Evolutionary conservation across 2,329 filamentous ascomycete species (phyloP), one percentile per base, ranked within the genome.

Genomic region (Colletotrichum eleusines): DNA sequence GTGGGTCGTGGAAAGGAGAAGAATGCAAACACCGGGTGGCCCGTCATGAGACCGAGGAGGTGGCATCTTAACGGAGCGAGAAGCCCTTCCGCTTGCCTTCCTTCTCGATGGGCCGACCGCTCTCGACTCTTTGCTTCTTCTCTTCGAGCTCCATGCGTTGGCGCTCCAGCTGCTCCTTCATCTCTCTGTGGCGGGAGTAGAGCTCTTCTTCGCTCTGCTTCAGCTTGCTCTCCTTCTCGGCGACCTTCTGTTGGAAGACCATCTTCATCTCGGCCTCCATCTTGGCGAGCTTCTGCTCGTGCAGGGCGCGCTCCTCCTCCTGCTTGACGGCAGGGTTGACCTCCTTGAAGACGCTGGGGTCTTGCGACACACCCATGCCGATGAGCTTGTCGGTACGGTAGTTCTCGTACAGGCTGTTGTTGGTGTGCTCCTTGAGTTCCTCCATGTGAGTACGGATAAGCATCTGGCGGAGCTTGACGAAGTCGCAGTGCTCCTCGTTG

Each of bases 181-280:
- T 99, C 87, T 99, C 96, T 81, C 95, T 92, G 87, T 99, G 96
- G 77, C 96, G 92, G 75, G 96, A 95, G 80, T 98, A 98, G 70
- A 99, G 87, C 88, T 99, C 96, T 83, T 99, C 96, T 84, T 99
- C 96, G 88, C 94, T 97, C 86, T 98, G 96, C 87, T 97, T 97
- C 82, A 99, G 88, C 86, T 99, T 99, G 90, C 94, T 97, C 86
- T 99, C 96, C 88, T 99, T 99, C 84, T 99, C 96, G 75, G 94
- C 91, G 40, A 99, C 96, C 92, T 99, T 99, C 83, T 99, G 96
- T 84, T 98, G 96, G 94, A 99, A 99, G 76, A 99, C 96, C 94
- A 98, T 97, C 94, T 99, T 99, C 96, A 99, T 99, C 84, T 99
- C 96, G 79, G 94, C 91, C 85, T 99, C 96, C 96, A 99, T 99